These are phyloP conservation scores for Grosmannia clavigera DNA, from an alignment of 2,329 filamentous ascomycete genomes.

Conservation along the genomic window DNA sequence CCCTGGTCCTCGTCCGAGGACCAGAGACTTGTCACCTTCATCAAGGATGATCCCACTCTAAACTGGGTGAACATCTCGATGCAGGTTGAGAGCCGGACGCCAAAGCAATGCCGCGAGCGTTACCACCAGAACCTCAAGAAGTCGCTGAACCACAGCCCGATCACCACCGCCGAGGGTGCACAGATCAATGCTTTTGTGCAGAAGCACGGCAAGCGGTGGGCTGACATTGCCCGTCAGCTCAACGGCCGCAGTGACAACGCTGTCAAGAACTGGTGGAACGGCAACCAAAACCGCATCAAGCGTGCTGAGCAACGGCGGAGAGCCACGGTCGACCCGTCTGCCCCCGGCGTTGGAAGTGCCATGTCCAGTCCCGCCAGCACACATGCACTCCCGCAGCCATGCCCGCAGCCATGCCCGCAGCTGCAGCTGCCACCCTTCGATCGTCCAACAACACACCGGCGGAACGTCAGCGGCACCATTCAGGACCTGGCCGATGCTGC, in stretches of 20 bases:
- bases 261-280: slow-evolving; percentile 98
- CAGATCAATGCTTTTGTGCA: slow-evolving; percentile 66
- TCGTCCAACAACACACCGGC: slow-evolving; percentile 3
- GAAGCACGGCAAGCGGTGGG: slow-evolving; percentile 79
- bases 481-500: background rate
- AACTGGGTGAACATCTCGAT: slow-evolving; percentile 86
- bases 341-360: background rate
- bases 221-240: slow-evolving; percentile 75
- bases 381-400: background rate
- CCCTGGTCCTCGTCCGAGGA: slow-evolving; percentile 67
- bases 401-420: background rate
- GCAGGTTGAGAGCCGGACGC: slow-evolving; percentile 62
- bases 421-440: slow-evolving; percentile 2
- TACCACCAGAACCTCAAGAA: slow-evolving; percentile 90
- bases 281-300: slow-evolving; percentile 70
- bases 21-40: slow-evolving; percentile 50
- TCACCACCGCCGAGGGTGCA: slow-evolving; percentile 55
- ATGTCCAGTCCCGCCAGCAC: background rate
- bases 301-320: slow-evolving; percentile 28
- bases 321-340: background rate
- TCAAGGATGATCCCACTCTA: slow-evolving; percentile 54
- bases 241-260: slow-evolving; percentile 85
- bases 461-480: background rate
- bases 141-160: slow-evolving; percentile 58
- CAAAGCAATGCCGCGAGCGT: slow-evolving; percentile 90